Percentiles rank a stretch among this genome's conserved stretches.
These are phyloP conservation scores for Leccinum pellstonianum DNA, from an alignment of 768 basidiomycete genomes.

Conservation along the genomic window DNA sequence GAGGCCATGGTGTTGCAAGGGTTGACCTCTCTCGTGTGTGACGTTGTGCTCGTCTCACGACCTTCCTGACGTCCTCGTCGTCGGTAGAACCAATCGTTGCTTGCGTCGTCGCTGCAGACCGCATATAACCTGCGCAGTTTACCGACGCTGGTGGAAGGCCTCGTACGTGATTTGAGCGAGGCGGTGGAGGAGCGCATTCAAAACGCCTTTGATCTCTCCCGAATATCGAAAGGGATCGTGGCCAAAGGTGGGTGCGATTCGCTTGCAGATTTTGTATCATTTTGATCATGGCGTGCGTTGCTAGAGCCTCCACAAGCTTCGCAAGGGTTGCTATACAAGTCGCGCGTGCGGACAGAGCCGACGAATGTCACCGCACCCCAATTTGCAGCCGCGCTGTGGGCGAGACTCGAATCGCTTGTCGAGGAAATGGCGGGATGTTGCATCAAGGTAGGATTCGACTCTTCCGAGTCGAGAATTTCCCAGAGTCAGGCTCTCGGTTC, in stretches of 20 bases:
- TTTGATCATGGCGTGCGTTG: background rate
- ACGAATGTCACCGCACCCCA: conserved; percentile 85
- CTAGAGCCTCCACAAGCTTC: conserved; percentile 25
- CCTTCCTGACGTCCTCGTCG: background rate
- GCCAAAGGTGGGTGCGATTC: conserved; percentile 58
- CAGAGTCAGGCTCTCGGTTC: background rate
- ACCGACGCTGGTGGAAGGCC: conserved; percentile 75
- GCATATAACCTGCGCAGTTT: conserved; percentile 89
- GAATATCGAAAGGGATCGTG: conserved; percentile 83
- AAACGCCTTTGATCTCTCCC: conserved; percentile 80
- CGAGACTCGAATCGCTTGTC: conserved; percentile 73
- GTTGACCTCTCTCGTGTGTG: conserved; percentile 68
- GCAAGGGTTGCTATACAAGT: conserved; percentile 65
- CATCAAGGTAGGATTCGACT: conserved; percentile 59
- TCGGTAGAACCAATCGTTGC: conserved; percentile 78
- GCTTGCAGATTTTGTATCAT: background rate
- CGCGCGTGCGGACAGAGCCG: conserved; percentile 86
- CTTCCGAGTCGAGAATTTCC: no score
- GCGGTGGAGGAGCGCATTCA: conserved; percentile 81
- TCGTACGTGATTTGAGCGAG: conserved; percentile 77
- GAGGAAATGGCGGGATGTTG: conserved; percentile 88
- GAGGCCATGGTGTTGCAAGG: conserved; percentile 85
- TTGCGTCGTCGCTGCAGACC: conserved; percentile 93
- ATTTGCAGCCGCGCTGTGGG: conserved; percentile 60
- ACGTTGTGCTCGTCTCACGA: background rate